Evolutionary conservation across 2,329 filamentous ascomycete genomes (phyloP), one percentile per base, ranked within the genome.

Genomic region (Colletotrichum tamarilloi): DNA sequence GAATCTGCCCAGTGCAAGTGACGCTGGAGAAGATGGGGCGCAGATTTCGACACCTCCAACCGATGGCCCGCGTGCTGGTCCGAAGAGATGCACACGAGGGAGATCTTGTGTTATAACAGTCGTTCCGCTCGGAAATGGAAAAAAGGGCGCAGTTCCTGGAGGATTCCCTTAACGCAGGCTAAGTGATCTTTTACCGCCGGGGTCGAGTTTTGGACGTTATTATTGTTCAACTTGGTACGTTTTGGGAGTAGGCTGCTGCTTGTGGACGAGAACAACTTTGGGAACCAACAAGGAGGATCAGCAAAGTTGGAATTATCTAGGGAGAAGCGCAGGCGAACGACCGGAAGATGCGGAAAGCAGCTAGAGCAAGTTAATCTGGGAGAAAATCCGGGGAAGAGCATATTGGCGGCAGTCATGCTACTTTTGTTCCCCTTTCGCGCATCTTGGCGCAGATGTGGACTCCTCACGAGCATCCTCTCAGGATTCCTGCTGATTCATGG

Each of bases 311-410:
- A 42, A 19, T 11, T 35, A 35, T 49, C 49, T 32, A 62, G 46
- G 26, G 53, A 22, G 19, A 46, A 9, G 35, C 32, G 6, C 60
- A 35, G 46, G 57, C 26, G 56, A 49, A 69, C 52, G n/a, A 53
- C 28, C 65, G 58, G 57, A 53, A 52, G 64, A 68, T 62, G 52
- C 69, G 58, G 42, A 30, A 56, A 28, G 9, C 46, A 59, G 32
- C 30, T 42, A 49, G 63, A 55, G 42, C 66, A 69, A 22, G 53
- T 55, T 64, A 35, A 26, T 32, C 62, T 16, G 22, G 69, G 62
- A 4, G 42, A 49, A 49, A 68, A 73, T 65, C 70, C 42, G 70
- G 67, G 70, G 70, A 65, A 72, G 42, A 56, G n/a, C 53, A 65
- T 49, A 46, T 30, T 46, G 46, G 67, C 16, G 60, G 67, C 49